These are phyloP conservation scores for Santalum album DNA, from an alignment of 164 flowering plant species.

Conservation along the genomic window DNA sequence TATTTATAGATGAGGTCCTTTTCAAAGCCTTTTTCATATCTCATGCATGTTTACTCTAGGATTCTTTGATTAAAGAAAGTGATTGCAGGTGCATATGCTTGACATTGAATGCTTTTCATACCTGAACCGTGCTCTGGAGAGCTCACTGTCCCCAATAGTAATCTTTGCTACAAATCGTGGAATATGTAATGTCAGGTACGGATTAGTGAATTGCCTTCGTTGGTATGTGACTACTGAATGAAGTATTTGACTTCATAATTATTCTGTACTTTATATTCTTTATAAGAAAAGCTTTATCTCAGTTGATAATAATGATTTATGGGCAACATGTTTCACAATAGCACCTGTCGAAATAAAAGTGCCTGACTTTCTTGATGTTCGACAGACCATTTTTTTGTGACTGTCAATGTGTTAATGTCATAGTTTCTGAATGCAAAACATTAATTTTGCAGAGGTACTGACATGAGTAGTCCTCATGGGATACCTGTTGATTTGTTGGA, in stretches of 20 bases:
- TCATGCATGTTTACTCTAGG: background rate
- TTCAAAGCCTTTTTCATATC: background rate
- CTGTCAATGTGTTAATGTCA: background rate
- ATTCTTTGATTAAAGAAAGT: background rate
- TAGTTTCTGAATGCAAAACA: background rate
- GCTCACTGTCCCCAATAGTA: slow-evolving; percentile 72
- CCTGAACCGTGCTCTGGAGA: slow-evolving; percentile 88
- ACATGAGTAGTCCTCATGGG: slow-evolving; percentile 91
- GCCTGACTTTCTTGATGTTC: background rate
- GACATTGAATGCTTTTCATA: slow-evolving; percentile 97
- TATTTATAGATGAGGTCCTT: slow-evolving; percentile 63
- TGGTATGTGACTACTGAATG: too few species aligned
- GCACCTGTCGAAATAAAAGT: too few species aligned
- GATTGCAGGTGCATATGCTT: slow-evolving; percentile 82
- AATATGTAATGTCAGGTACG: slow-evolving; percentile 78
- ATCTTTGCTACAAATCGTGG: slow-evolving; percentile 85
- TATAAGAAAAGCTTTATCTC: too few species aligned
- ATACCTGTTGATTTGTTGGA: slow-evolving; percentile 94
- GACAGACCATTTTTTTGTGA: background rate
- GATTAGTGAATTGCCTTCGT: background rate
- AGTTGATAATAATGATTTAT: too few species aligned
- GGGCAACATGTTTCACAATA: too few species aligned
- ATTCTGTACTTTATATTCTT: too few species aligned
- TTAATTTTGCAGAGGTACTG: slow-evolving; percentile 70
- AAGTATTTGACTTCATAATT: too few species aligned